These are phyloP conservation scores for Dentipellis fragilis DNA, from an alignment of 768 basidiomycete species.

Conservation along the genomic window DNA sequence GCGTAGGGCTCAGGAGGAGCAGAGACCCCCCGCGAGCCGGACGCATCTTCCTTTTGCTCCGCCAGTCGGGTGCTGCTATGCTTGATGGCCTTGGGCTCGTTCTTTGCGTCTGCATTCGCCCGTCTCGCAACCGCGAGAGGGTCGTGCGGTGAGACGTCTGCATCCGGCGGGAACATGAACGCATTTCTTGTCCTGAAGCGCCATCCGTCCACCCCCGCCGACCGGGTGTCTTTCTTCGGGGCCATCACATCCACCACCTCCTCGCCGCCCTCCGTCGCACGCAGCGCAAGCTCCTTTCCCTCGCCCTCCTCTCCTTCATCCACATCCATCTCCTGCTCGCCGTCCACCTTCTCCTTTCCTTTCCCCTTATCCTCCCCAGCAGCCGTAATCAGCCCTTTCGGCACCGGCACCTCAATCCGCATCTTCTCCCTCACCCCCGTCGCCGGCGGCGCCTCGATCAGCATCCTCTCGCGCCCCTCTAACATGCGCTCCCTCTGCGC, in stretches of 20 bases:
- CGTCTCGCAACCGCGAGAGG: constrained; percentile 22
- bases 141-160: constrained; percentile 74
- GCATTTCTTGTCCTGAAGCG: constrained; percentile 87
- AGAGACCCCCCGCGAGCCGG: constrained; percentile 32
- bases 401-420: constrained; percentile 47
- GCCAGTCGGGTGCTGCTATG: constrained; percentile 76
- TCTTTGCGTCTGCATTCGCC: constrained; percentile 21
- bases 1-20: constrained; percentile 82
- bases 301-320: constrained; percentile 16
- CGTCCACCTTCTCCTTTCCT: constrained; percentile 10
- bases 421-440: constrained; percentile 59
- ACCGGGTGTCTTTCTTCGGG: constrained; percentile 60
- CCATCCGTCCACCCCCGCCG: constrained; percentile 73
- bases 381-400: constrained; percentile 43
- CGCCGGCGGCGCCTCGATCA: constrained; percentile 46
- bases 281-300: constrained; percentile 16
- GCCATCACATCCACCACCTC: constrained; percentile 65
- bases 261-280: constrained; percentile 12
- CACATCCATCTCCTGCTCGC: constrained; percentile 19
- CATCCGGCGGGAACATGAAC: constrained; percentile 92
- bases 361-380: constrained; percentile 12
- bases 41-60: constrained; percentile 50
- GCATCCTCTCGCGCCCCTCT: constrained; percentile 55
- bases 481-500: constrained; percentile 53
- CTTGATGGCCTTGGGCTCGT: constrained; percentile 54